Evolutionary conservation across 75 land plant genomes (phyloP).

Genomic region (Selaginella moellendorffii): DNA sequence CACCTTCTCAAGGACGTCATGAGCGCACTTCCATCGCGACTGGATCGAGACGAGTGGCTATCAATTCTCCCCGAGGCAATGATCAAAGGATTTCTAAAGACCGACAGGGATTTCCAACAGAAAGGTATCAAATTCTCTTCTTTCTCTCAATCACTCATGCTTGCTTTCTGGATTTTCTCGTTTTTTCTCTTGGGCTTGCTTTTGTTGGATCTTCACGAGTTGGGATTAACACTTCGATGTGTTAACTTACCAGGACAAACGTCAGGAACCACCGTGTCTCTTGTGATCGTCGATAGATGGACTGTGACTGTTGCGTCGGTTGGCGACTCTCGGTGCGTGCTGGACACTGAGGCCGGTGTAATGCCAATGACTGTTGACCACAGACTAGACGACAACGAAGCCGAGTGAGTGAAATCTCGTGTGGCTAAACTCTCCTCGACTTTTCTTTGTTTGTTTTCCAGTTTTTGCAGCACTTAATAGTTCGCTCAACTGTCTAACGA

Average conservation of each 20-base stretch:
- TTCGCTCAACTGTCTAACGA: background rate
- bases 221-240: too few relatives aligned
- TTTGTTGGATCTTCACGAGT: too few relatives aligned
- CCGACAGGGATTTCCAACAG: slow-evolving; percentile 3
- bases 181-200: too few relatives aligned
- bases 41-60: slow-evolving; percentile 3
- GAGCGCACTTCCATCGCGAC: background rate
- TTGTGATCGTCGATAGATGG: slow-evolving; percentile 6
- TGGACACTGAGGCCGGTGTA: background rate
- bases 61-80: background rate
- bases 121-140: too few relatives aligned
- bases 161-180: too few relatives aligned
- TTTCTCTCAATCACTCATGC: too few relatives aligned
- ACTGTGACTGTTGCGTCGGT: slow-evolving; percentile 4
- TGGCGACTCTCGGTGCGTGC: slow-evolving; percentile 4
- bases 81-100: background rate
- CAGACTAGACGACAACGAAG: slow-evolving; percentile 3
- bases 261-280: background rate
- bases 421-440: too few relatives aligned
- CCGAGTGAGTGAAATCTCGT: slow-evolving; percentile 51
- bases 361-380: slow-evolving; percentile 1
- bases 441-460: too few relatives aligned
- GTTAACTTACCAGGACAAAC: slow-evolving; percentile 6
- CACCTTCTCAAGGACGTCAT: background rate
- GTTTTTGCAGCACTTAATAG: too few relatives aligned